Evolutionary conservation across 2,329 filamentous ascomycete genomes (phyloP).

Genomic region (Trichoderma pleuroti): DNA sequence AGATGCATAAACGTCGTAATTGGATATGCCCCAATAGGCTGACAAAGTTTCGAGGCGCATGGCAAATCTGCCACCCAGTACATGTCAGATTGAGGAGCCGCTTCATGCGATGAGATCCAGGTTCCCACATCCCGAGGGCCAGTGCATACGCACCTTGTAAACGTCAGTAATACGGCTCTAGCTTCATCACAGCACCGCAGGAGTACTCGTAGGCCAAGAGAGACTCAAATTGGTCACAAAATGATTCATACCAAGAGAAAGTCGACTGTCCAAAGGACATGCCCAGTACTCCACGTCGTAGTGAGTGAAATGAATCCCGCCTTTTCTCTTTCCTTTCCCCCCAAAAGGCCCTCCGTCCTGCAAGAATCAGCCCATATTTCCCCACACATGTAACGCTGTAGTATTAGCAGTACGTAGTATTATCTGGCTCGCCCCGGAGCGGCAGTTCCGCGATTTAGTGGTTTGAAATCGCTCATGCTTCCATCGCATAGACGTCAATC

Average conservation of each 20-base stretch:
- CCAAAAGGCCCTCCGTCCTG: neutral
- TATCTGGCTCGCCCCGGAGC: neutral
- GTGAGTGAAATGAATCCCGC: neutral
- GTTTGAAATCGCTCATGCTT: neutral
- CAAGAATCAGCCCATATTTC: neutral
- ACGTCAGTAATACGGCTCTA: neutral
- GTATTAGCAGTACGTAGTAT: too few species aligned
- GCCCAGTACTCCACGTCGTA: neutral
- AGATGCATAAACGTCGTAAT: neutral
- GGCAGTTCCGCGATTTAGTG: neutral
- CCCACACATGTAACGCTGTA: neutral
- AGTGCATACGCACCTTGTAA: neutral
- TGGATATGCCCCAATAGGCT: neutral
- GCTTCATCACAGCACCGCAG: neutral
- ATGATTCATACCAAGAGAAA: neutral
- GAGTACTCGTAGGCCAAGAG: neutral
- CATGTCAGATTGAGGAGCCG: neutral
- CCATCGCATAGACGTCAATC: neutral
- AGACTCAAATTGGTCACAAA: neutral
- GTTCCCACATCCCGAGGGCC: neutral
- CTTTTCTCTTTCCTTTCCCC: neutral
- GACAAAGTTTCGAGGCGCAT: neutral
- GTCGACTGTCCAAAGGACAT: neutral
- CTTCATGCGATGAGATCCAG: neutral
- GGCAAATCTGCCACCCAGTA: neutral